Conservation (phyloP, 176 grass and related monocot genomes). For the Phoenix dactylifera region DNA sequence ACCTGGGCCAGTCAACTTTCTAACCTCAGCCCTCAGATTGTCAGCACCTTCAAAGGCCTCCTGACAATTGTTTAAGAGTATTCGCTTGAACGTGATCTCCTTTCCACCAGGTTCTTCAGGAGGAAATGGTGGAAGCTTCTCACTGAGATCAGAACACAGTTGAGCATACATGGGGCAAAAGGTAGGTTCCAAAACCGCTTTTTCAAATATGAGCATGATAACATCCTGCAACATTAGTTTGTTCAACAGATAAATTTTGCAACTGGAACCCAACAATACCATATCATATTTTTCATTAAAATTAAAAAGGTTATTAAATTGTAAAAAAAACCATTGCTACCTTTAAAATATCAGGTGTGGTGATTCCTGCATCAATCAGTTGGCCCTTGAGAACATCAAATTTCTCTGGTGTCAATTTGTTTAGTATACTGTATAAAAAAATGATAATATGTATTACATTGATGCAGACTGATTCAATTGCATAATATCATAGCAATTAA, state of each 20-base stretch:
- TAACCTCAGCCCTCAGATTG: conserved; percentile 45
- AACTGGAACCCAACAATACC: too few species aligned
- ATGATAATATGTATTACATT: neutral
- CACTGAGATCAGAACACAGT: conserved; percentile 74
- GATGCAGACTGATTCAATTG: too few species aligned
- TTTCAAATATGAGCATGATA: conserved; percentile 84
- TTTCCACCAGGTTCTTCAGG: conserved; percentile 59
- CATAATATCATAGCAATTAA: too few species aligned
- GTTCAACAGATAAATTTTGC: conserved; percentile 1
- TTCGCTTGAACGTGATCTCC: conserved; percentile 74
- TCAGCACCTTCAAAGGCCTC: conserved; percentile 75
- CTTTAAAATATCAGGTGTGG: conserved; percentile 1
- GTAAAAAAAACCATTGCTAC: conserved; percentile 1
- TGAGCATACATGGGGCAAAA: conserved; percentile 91
- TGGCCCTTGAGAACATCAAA: conserved; percentile 2
- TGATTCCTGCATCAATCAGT: conserved; percentile 4
- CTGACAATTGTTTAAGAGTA: conserved; percentile 79
- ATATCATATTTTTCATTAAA: too few species aligned
- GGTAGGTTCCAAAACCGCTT: conserved; percentile 82
- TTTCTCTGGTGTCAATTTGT: conserved; percentile 5
- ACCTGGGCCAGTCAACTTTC: conserved; percentile 56
- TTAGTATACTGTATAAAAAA: neutral
- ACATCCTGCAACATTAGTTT: conserved; percentile 41
- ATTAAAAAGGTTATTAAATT: too few species aligned
- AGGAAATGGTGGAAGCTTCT: conserved; percentile 48